phyloP scores from a whole-genome alignment of 1,139 yeast genomes.

The Pneumocystis sp. region DNA sequence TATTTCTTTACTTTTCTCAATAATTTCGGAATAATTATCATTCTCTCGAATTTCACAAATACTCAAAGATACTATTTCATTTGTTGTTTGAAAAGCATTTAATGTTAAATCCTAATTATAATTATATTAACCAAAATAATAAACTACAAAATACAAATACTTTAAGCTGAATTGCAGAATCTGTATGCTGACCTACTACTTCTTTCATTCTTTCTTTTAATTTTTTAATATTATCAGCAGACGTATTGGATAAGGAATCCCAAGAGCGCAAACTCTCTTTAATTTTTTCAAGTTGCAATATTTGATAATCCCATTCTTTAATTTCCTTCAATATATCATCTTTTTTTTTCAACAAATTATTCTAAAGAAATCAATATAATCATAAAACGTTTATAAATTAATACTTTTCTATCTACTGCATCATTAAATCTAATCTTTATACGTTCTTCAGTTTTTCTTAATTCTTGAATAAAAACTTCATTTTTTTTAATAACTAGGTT shows the following conservation, averaged over 20 bases:
- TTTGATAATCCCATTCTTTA: background rate
- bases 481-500: background rate
- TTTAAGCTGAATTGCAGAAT: background rate
- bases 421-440: background rate
- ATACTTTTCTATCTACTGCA: background rate
- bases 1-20: conserved; percentile 16
- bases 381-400: background rate
- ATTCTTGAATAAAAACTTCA: background rate
- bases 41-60: background rate
- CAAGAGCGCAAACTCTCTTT: background rate
- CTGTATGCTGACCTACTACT: background rate
- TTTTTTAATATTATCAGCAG: background rate
- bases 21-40: conserved; percentile 3
- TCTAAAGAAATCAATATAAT: background rate
- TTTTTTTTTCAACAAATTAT: background rate
- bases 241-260: background rate
- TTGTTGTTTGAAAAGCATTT: background rate
- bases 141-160: background rate
- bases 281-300: background rate
- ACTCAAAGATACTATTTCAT: background rate
- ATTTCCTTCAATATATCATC: background rate
- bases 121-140: background rate
- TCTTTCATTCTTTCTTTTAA: background rate
- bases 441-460: background rate
- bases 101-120: background rate